A percentile compares a stretch with the other conserved stretches of the same genome.
Conservation (phyloP, 1,139 yeast species). For the Saccharomycopsis hybrid region DNA sequence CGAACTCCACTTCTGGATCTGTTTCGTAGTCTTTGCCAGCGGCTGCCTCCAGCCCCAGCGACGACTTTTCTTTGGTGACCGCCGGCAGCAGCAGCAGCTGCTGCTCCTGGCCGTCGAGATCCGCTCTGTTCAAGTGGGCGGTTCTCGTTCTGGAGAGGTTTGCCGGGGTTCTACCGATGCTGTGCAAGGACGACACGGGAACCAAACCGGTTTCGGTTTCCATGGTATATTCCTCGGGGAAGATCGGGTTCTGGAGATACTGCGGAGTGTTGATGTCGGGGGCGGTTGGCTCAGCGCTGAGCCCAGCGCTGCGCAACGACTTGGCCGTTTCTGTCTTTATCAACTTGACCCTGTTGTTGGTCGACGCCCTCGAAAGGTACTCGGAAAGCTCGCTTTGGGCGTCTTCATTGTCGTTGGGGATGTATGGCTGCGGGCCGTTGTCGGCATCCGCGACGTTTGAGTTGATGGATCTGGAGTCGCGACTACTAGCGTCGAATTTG, state of each 20-base stretch:
- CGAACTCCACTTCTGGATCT: constrained; percentile 71
- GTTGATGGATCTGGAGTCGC: constrained; percentile 1
- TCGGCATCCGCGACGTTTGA: not conserved
- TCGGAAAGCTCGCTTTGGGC: constrained; percentile 38
- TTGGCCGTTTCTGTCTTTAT: constrained; percentile 58
- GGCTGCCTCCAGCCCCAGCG: too few species aligned
- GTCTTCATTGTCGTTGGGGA: constrained; percentile 34
- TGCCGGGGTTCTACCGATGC: constrained; percentile 52
- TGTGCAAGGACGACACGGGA: constrained; percentile 64
- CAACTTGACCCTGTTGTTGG: constrained; percentile 16
- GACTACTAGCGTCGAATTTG: not conserved
- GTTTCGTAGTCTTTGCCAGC: constrained; percentile 27
- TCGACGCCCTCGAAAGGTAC: constrained; percentile 29
- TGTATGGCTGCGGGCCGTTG: constrained; percentile 15
- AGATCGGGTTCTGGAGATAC: constrained; percentile 56
- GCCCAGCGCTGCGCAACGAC: constrained; percentile 58
- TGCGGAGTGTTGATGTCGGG: constrained; percentile 61
- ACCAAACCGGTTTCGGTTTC: constrained; percentile 87
- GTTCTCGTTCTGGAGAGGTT: constrained; percentile 32
- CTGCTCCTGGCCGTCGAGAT: constrained; percentile 22
- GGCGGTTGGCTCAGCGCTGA: constrained; percentile 43
- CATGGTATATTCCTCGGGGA: constrained; percentile 86
- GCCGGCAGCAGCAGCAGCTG: too few species aligned
- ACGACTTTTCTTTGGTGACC: constrained; percentile 22
- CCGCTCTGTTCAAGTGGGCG: constrained; percentile 22